Percentiles rank a stretch among this genome's conserved stretches.
Conservation (phyloP, 257 asterid species). For the Echites panduratus region DNA sequence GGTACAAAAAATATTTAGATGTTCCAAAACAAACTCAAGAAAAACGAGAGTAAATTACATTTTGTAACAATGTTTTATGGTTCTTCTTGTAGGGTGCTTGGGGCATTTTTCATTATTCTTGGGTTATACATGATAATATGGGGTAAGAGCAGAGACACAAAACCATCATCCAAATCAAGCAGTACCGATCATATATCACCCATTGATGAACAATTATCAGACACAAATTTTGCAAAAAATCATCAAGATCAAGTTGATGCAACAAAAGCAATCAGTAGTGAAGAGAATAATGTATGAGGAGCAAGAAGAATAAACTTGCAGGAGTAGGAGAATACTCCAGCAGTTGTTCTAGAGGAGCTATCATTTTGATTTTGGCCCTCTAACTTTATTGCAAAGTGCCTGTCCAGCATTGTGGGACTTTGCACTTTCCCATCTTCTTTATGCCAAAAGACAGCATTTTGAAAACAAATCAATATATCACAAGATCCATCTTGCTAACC, state of each 20-base stretch:
- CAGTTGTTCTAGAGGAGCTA: neutral
- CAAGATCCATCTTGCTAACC: neutral
- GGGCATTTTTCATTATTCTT: conserved; percentile 1
- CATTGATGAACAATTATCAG: conserved; percentile 9
- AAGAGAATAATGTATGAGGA: conserved; percentile 23
- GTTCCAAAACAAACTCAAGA: neutral
- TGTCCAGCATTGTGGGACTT: neutral
- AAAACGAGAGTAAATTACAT: neutral
- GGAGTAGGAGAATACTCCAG: neutral
- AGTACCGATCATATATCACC: conserved; percentile 12
- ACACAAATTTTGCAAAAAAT: conserved; percentile 7
- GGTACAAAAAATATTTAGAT: conserved; percentile 18
- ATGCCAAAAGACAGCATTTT: neutral
- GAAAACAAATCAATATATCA: neutral
- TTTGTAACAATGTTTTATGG: neutral
- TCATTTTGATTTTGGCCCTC: neutral
- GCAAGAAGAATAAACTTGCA: conserved; percentile 2
- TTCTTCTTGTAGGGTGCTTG: conserved; percentile 14
- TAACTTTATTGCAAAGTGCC: neutral
- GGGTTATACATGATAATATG: neutral
- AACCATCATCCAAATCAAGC: conserved; percentile 10
- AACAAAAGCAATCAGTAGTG: conserved; percentile 7
- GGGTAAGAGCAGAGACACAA: neutral
- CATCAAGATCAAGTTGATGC: conserved; percentile 6
- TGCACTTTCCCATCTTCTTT: neutral